Conservation (phyloP, 2,329 filamentous ascomycete genomes). For the Aspergillus melleus region DNA sequence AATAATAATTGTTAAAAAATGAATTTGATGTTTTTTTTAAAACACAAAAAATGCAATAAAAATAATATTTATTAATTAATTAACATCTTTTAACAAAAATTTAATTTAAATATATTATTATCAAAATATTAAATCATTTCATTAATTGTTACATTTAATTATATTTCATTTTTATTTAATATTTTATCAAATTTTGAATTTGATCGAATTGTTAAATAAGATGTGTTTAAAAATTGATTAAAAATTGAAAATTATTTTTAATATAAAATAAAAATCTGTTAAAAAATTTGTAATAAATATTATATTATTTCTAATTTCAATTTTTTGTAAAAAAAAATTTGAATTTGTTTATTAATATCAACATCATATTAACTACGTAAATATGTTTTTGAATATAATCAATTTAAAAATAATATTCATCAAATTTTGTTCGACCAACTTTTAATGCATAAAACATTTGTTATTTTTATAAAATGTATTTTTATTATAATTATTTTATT, state of each 20-base stretch:
- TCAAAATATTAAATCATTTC: neutral
- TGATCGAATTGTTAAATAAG: neutral
- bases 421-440: neutral
- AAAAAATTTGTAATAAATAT: neutral
- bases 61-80: neutral
- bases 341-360: neutral
- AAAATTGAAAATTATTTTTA: neutral
- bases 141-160: neutral
- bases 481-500: neutral
- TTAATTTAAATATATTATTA: neutral
- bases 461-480: neutral
- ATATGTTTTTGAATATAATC: neutral
- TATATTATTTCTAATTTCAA: neutral
- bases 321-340: neutral
- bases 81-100: neutral
- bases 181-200: neutral
- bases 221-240: neutral
- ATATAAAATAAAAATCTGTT: neutral
- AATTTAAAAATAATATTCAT: neutral
- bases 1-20: neutral
- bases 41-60: conserved; percentile 27
- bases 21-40: conserved; percentile 22
- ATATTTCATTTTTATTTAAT: neutral
- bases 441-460: neutral
- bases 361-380: neutral